Evolutionary conservation across 176 grass and related monocot species (phyloP).

Genomic region (Secale cereale): DNA sequence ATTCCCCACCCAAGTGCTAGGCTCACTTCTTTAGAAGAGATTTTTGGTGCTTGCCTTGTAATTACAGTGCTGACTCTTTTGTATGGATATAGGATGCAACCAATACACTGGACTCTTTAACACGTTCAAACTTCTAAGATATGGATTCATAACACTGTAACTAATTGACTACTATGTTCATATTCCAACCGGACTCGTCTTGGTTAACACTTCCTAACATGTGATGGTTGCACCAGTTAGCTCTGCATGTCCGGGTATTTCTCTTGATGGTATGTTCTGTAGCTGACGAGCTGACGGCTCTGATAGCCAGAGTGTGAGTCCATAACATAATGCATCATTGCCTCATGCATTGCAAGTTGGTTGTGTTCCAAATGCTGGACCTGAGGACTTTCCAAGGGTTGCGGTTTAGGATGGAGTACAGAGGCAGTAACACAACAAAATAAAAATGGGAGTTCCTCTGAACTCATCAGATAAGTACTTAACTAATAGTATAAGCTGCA

Average conservation of each 20-base stretch:
- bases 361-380: constrained; percentile 6
- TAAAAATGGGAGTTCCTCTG: background rate
- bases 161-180: background rate
- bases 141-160: background rate
- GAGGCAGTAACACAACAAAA: background rate
- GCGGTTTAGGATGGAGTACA: background rate
- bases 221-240: background rate
- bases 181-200: background rate
- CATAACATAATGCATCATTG: background rate
- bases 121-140: background rate
- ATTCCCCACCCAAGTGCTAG: background rate
- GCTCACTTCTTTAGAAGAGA: background rate
- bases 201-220: background rate
- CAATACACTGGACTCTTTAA: background rate
- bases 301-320: background rate
- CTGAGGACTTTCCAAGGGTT: background rate
- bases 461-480: constrained; percentile 2
- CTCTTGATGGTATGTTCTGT: background rate
- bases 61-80: background rate
- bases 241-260: background rate
- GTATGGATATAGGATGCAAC: background rate
- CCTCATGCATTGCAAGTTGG: background rate
- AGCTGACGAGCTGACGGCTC: too few species aligned
- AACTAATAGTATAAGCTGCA: background rate
- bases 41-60: background rate